Evolutionary conservation across 805 yeast genomes (phyloP).

Genomic region (Kluyveromyces nonfermentans): DNA sequence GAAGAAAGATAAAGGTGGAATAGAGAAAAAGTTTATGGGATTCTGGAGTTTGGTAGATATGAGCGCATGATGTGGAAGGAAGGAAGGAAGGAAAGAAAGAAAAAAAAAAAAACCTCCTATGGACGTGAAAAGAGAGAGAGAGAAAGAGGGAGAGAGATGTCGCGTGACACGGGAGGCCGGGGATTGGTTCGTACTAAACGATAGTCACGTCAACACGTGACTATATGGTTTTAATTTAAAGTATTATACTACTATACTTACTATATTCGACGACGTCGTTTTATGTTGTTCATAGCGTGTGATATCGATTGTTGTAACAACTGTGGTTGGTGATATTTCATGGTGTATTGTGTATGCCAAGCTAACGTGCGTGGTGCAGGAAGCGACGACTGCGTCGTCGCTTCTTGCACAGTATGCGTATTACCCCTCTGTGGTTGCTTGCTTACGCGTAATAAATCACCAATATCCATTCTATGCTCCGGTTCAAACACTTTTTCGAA

Average conservation of each 20-base stretch:
- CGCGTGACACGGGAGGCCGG: neutral
- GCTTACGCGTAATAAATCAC: slow-evolving; percentile 16
- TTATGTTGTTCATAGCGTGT: neutral
- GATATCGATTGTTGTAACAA: neutral
- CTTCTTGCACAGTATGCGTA: neutral
- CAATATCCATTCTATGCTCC: slow-evolving; percentile 21
- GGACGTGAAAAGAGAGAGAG: too few relatives aligned
- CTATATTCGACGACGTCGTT: neutral
- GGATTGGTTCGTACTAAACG: slow-evolving; percentile 6
- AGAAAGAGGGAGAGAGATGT: too few relatives aligned
- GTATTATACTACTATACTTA: too few relatives aligned
- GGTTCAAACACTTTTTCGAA: slow-evolving; percentile 22
- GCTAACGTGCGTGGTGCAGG: slow-evolving; percentile 10
- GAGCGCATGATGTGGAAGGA: too few relatives aligned
- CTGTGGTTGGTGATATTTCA: slow-evolving; percentile 1
- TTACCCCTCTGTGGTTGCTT: slow-evolving; percentile 25
- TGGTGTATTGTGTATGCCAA: neutral
- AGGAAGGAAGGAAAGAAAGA: too few relatives aligned
- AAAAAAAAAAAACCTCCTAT: too few relatives aligned
- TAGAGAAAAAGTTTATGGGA: too few relatives aligned
- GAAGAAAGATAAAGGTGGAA: too few relatives aligned
- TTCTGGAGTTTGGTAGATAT: too few relatives aligned
- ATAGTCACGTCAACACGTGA: slow-evolving; percentile 3
- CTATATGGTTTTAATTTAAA: too few relatives aligned
- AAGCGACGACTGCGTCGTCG: neutral